phyloP scores from a whole-genome alignment of 2,329 filamentous ascomycete genomes.

The Pseudopithomyces maydicus region DNA sequence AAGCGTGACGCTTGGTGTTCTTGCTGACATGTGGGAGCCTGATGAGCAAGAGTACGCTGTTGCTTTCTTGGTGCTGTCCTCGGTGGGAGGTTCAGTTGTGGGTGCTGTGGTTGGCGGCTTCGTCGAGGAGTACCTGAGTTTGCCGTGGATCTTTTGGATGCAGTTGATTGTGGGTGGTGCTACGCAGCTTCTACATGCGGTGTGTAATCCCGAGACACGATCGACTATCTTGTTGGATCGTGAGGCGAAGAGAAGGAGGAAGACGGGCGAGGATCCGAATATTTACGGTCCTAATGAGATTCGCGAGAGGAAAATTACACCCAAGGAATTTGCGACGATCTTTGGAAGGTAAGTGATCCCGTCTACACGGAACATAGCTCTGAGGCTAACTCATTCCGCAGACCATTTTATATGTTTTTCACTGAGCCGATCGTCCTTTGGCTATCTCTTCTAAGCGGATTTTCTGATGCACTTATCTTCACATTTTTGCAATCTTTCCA shows the following conservation, averaged over 20 bases:
- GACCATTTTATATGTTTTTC: constrained; percentile 71
- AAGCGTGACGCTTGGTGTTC: constrained; percentile 67
- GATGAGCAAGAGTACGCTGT: constrained; percentile 64
- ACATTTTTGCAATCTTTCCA: constrained; percentile 74
- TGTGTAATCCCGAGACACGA: constrained; percentile 77
- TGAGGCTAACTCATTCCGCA: background rate
- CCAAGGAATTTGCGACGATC: constrained; percentile 53
- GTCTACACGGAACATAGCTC: no score
- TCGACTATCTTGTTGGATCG: constrained; percentile 75
- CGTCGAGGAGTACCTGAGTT: constrained; percentile 55
- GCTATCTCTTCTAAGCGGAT: constrained; percentile 72
- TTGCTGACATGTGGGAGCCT: constrained; percentile 65
- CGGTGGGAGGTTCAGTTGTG: constrained; percentile 60
- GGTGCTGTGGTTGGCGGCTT: constrained; percentile 62
- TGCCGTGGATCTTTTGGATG: constrained; percentile 81
- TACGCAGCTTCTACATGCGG: constrained; percentile 69
- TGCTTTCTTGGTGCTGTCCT: constrained; percentile 63
- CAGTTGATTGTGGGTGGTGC: constrained; percentile 77
- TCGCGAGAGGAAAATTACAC: constrained; percentile 44
- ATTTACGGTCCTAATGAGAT: constrained; percentile 75
- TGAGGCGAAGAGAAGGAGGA: constrained; percentile 74
- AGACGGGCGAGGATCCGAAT: constrained; percentile 62
- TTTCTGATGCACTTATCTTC: constrained; percentile 77
- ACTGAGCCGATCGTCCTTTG: constrained; percentile 75
- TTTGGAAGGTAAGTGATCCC: constrained; percentile 43